Base-by-base conservation (phyloP, 2,329 filamentous ascomycete species). In the Alternaria sp. region DNA sequence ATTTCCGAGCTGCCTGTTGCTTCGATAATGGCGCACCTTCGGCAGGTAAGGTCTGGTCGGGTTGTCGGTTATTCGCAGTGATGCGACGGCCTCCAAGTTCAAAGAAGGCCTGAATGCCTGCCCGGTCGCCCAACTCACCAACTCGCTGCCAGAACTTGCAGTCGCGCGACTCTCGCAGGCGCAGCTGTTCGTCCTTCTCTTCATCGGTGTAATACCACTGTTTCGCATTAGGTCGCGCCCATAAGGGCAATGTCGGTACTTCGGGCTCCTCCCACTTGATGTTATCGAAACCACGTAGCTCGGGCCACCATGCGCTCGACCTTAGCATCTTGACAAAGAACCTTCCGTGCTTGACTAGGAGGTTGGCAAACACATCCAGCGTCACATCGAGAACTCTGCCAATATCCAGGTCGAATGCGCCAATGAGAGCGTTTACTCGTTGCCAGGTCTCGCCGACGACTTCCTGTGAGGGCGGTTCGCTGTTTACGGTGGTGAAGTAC, bases 261-360 rank as follows among this genome's bases (percentile, higher is more conserved):
- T 85, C 86, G 18, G 83, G 79, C 42, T 82, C 80, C 32, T 78
- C 69, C 72, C 76, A 81, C 18, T 82, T 81, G 46, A 86, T 81
- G 22, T 81, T 79, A 43, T 84, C 81, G 11, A 83, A 75, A 32
- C 85, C 84, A 51, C 87, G 88, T 51, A 89, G 80, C 56, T 86
- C 88, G 2, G 95, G 95, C 95, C 95, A 99, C 95, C 95, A 99
- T 24, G 94, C 96, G 81, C 94, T 98, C 59, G 89, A 89, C 59
- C 94, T 87, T 24, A 99, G 83, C 48, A 98, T 89, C 76, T 96
- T 97, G 75, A 98, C 90, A 72, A 97, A 98, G 80, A 98, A 99
- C 32, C 91, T 89, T 75, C 90, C 93, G 67, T 97, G 93, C 74
- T 96, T 96, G 71, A 99, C 92, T 53, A 99, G 86, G 1, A 96